Base-by-base conservation (phyloP, 768 basidiomycete species). In the Lactarius quietus region DNA sequence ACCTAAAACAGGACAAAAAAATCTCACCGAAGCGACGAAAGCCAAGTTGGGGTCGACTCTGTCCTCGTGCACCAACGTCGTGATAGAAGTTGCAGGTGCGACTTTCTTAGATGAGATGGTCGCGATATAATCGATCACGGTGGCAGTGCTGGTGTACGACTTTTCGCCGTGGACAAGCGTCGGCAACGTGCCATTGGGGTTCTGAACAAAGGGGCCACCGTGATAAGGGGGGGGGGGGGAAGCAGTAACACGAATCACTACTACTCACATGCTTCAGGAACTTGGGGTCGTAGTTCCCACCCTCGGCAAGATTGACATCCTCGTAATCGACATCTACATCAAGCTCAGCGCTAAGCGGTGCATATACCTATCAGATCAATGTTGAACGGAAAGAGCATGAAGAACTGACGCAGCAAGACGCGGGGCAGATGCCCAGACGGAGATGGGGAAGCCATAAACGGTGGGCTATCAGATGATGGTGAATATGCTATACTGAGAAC, bases 41-140 rank as follows among this genome's bases (percentile, higher is more conserved):
- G 79, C 76, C 67, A 84, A 81, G 77, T 86, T 86, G 59, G 83
- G 83, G 69, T 85, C 83, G 58, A 78, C 72, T 41, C 72, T 75
- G 39, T 80, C 78, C 36, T 78, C 77, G 69, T 85, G 83, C 29
- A 84, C 71, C 60, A 69, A 76, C 41, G 72, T 72, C 66, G 80
- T 76, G 59, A 79, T 69, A 20, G 73, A 71, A 18, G 79, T 76
- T 6, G 73, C 71, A 12, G 75, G 74, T n/a, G 73, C 66, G 26
- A 76, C 77, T 65, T 75, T 72, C 63, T 68, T 74, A 20, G 78
- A 74, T 7, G 81, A 76, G 62, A 80, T 74, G 57, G 74, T 68
- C 45, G 79, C 72, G 51, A 84, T 75, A 68, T 79, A 79, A 38
- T 73, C 69, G 14, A 77, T 74, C 52, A 83, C 83, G 3, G 78